Base-by-base conservation (phyloP, 2,329 filamentous ascomycete genomes). In the Nannizzia gypsea region DNA sequence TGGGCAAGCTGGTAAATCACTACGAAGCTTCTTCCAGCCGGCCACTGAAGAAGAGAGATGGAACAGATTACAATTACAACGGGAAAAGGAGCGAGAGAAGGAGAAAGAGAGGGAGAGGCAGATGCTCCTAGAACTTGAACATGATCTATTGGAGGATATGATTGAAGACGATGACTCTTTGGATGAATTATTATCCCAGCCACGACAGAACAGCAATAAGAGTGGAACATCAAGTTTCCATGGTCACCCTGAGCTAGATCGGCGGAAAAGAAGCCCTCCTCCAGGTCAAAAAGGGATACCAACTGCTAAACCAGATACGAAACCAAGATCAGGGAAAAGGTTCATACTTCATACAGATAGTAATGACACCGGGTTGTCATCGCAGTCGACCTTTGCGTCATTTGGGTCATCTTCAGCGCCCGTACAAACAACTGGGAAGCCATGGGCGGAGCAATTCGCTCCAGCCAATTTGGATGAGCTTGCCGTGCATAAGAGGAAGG, bases 401-500 rank as follows among this genome's bases (percentile, higher is more conserved):
- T n/a, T 42, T 17, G 34, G 34, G 13, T 22, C 34, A 8, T 54
- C 24, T 17, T 9, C 26, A 9, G n/a, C 13, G 34, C 20, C 56
- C 11, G n/a, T 40, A 34, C 56, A 44, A 11, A 4, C 28, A 15
- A 20, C 17, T 8, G 56, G 81, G 87, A 58, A 46, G 26, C 90
- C 92, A 2, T 97, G 92, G 92, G 88, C 88, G 15, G 91, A 96
- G 66, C 83, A 85, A 65, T 97, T 90, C 72, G 85, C 83, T 1
- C 92, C 92, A 0, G 68, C 72, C 2, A 87, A 82, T 65, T 72
- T 96, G 11, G 85, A 90, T 15, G 92, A 97, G 74, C 77, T 99
- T 52, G 92, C 88, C 0, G 92, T 99, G 17, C 91, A 99, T 72
- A 96, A 95, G 77, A 93, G 83, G 67, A 99, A 99, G 72, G 88